Evolutionary conservation across 2,329 filamentous ascomycete genomes (phyloP).

Genomic region (Exserohilum rostratum): DNA sequence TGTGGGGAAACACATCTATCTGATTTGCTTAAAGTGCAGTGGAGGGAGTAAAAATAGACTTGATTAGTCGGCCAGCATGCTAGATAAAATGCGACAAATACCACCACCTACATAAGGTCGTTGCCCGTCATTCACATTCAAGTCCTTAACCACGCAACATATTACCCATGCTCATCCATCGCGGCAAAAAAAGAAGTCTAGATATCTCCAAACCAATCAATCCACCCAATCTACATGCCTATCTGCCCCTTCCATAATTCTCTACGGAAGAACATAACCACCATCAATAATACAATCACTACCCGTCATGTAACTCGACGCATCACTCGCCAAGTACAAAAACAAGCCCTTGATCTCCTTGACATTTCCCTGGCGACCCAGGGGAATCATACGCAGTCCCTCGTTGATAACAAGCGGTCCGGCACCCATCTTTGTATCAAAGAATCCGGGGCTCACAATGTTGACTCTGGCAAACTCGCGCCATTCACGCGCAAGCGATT

Average conservation of each 20-base stretch:
- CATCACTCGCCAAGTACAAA: constrained; percentile 80
- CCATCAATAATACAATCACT: constrained; percentile 77
- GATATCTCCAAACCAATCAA: not conserved
- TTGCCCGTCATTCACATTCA: no score
- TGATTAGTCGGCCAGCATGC: no score
- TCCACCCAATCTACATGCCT: not conserved
- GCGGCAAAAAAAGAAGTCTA: no score
- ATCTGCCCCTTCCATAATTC: no score
- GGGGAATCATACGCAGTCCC: constrained; percentile 73
- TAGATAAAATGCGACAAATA: no score
- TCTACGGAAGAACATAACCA: constrained; percentile 64
- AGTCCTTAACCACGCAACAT: no score
- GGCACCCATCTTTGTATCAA: constrained; percentile 68
- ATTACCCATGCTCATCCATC: no score
- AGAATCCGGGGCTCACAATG: constrained; percentile 69
- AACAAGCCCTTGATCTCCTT: constrained; percentile 82
- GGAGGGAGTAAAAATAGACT: no score
- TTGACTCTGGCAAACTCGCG: constrained; percentile 70
- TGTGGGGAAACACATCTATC: no score
- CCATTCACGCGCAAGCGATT: constrained; percentile 70
- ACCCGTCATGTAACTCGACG: constrained; percentile 78
- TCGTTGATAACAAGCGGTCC: constrained; percentile 67
- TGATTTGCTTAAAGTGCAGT: no score
- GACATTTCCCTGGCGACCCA: constrained; percentile 73
- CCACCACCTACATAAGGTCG: no score